phyloP scores from a whole-genome alignment of 129 eudicot genomes.

The Centella asiatica region DNA sequence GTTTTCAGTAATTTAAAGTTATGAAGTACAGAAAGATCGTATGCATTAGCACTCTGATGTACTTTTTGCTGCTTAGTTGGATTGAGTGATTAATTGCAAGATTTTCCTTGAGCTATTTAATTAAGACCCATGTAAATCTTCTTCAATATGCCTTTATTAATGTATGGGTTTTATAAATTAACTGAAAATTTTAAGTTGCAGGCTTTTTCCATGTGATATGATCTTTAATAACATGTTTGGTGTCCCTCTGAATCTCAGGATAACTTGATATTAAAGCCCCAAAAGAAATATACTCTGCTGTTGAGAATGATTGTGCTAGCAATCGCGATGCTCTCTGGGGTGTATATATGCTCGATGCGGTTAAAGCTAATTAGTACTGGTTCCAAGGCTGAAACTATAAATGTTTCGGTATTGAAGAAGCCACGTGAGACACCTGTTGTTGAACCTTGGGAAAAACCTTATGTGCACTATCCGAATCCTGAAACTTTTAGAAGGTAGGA shows the following conservation, averaged over 20 bases:
- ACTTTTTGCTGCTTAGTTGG: too few species aligned
- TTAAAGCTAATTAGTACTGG: constrained; percentile 47
- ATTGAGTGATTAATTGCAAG: neutral
- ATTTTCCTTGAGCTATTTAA: neutral
- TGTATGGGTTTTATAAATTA: neutral
- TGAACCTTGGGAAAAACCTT: constrained; percentile 59
- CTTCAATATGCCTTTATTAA: neutral
- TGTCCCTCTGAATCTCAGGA: constrained; percentile 42
- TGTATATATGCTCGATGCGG: constrained; percentile 61
- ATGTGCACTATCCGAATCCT: constrained; percentile 78
- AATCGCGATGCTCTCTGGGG: constrained; percentile 60
- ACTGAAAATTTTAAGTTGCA: neutral
- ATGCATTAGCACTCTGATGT: too few species aligned
- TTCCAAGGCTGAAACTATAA: constrained; percentile 24
- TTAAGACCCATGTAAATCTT: neutral
- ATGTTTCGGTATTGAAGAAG: constrained; percentile 31
- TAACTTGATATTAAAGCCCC: constrained; percentile 35
- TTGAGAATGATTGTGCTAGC: constrained; percentile 58
- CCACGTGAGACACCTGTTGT: constrained; percentile 42
- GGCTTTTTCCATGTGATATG: neutral
- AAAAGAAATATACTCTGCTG: constrained; percentile 42
- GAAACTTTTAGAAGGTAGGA: constrained; percentile 58
- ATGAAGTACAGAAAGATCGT: neutral
- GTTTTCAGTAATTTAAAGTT: neutral
- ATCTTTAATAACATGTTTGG: constrained; percentile 11